Evolutionary conservation across 1,284 basidiomycete species (phyloP).

Genomic region (Fomitopsis betulina): DNA sequence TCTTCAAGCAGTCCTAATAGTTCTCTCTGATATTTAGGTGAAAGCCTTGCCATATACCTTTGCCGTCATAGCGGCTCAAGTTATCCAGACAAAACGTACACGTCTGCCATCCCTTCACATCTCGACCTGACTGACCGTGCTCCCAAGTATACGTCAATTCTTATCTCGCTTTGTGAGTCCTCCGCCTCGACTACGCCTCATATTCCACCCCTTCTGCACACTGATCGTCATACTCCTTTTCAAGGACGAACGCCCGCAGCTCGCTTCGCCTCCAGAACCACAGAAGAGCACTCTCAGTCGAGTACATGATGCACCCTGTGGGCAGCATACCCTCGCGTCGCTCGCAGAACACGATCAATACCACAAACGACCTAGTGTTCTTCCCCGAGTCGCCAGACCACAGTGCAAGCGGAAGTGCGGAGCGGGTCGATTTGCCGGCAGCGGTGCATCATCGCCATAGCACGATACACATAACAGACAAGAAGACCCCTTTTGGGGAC

Average conservation of each 20-base stretch:
- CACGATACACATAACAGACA: neutral
- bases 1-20: neutral
- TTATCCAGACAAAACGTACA: slow-evolving; percentile 24
- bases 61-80: slow-evolving; percentile 21
- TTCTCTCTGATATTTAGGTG: slow-evolving; percentile 9
- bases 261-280: neutral
- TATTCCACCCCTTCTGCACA: neutral
- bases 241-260: slow-evolving; percentile 6
- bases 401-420: neutral
- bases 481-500: neutral
- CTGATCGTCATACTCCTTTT: neutral
- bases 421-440: neutral
- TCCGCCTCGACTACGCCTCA: too few relatives aligned
- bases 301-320: neutral
- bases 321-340: neutral
- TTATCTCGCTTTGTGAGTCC: slow-evolving; percentile 23
- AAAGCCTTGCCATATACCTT: slow-evolving; percentile 20
- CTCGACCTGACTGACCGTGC: neutral
- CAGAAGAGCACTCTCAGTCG: neutral
- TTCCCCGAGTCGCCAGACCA: neutral
- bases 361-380: neutral
- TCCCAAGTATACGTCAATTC: slow-evolving; percentile 26
- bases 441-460: neutral
- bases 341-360: too few relatives aligned
- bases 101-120: neutral